Evolutionary conservation across 352 stramenopile genomes (phyloP).

Genomic region (Phytophthora foliorum): DNA sequence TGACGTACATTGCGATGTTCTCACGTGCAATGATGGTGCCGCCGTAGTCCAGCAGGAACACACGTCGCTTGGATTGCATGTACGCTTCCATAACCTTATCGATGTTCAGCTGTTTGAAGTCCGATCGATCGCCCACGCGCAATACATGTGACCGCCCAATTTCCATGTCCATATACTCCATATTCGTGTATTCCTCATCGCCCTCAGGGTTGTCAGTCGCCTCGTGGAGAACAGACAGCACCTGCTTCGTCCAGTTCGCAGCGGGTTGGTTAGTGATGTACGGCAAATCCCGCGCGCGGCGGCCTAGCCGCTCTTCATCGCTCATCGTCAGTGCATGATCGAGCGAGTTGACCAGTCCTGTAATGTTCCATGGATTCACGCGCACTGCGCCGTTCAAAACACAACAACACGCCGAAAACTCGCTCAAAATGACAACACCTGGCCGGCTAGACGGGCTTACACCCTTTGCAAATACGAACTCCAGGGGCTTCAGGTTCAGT

Average conservation of each 20-base stretch:
- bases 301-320: constrained; percentile 88
- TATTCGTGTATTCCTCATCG: constrained; percentile 83
- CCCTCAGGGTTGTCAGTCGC: constrained; percentile 74
- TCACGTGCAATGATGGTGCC: constrained; percentile 95
- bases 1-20: constrained; percentile 97
- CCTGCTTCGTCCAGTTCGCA: constrained; percentile 96
- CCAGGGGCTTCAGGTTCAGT: constrained; percentile 97
- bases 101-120: constrained; percentile 91
- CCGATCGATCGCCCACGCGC: constrained; percentile 67
- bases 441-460: constrained; percentile 64
- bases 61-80: constrained; percentile 81
- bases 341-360: constrained; percentile 90
- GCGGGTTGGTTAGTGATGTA: constrained; percentile 96
- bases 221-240: constrained; percentile 91
- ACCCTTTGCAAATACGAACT: constrained; percentile 94
- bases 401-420: constrained; percentile 97
- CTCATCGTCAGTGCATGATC: constrained; percentile 96
- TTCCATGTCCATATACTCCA: constrained; percentile 91
- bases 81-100: constrained; percentile 89
- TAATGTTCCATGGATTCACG: constrained; percentile 98
- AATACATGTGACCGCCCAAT: constrained; percentile 81
- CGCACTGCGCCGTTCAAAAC: constrained; percentile 97
- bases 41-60: constrained; percentile 98
- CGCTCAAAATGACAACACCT: constrained; percentile 96
- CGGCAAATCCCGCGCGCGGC: constrained; percentile 95